Evolutionary conservation across 2,329 filamentous ascomycete genomes (phyloP).

Genomic region (Aspergillus quadrilineatus): DNA sequence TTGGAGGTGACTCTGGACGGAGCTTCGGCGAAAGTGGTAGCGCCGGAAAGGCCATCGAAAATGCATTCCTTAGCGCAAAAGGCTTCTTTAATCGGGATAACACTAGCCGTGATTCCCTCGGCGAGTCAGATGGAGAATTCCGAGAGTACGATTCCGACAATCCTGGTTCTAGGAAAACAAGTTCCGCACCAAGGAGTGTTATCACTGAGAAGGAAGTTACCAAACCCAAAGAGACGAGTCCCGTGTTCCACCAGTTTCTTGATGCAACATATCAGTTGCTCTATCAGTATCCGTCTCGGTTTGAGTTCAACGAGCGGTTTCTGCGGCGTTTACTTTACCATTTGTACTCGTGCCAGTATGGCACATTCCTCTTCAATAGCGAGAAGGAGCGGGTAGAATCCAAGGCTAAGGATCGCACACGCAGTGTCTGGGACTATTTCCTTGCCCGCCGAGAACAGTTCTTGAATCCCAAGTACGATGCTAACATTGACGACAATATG

Average conservation of each 20-base stretch:
- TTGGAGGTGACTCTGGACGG: constrained; percentile 55
- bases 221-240: constrained; percentile 81
- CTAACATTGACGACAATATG: constrained; percentile 71
- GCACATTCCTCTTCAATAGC: constrained; percentile 92
- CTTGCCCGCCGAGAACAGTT: constrained; percentile 78
- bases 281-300: constrained; percentile 79
- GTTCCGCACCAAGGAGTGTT: constrained; percentile 32
- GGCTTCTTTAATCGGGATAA: constrained; percentile 85
- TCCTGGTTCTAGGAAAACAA: constrained; percentile 37
- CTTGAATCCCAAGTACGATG: constrained; percentile 75
- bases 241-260: constrained; percentile 96
- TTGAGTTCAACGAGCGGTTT: constrained; percentile 96
- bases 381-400: constrained; percentile 81
- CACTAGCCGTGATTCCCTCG: constrained; percentile 61
- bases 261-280: constrained; percentile 91
- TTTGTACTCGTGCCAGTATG: constrained; percentile 92
- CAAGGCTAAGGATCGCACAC: constrained; percentile 67
- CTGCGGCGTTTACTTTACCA: constrained; percentile 86
- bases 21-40: constrained; percentile 43
- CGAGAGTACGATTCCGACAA: constrained; percentile 51
- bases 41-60: constrained; percentile 75
- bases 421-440: constrained; percentile 96
- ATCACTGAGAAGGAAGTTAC: constrained; percentile 66
- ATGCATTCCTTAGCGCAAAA: constrained; percentile 77
- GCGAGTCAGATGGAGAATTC: constrained; percentile 60